Evolutionary conservation across 106 monocot genomes (phyloP).

Genomic region (Dioscorea zingiberensis): DNA sequence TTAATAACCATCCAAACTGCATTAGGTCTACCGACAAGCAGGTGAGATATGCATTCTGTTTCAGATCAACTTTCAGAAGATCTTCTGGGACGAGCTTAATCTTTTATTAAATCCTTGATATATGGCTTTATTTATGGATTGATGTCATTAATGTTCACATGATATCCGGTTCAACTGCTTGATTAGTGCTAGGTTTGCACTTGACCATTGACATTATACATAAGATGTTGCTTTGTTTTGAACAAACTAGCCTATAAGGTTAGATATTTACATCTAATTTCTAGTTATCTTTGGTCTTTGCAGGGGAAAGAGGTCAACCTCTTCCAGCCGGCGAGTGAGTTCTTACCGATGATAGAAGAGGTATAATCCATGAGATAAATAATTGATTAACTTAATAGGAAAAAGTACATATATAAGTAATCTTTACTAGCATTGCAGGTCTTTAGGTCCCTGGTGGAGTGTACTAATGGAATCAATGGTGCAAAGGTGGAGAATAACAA

Average conservation of each 20-base stretch:
- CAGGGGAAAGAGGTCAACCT: constrained; percentile 64
- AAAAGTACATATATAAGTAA: too few species aligned
- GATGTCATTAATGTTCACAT: too few species aligned
- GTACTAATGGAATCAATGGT: constrained; percentile 51
- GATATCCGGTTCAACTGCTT: too few species aligned
- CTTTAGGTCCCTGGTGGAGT: constrained; percentile 66
- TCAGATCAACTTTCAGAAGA: too few species aligned
- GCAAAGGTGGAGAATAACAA: constrained; percentile 77
- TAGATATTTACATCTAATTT: too few species aligned
- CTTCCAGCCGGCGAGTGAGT: constrained; percentile 88
- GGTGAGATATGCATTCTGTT: constrained; percentile 20
- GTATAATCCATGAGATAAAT: constrained; percentile 15
- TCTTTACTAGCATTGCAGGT: constrained; percentile 23
- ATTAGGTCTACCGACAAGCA: constrained; percentile 56
- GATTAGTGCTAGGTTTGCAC: too few species aligned
- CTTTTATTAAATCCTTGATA: too few species aligned
- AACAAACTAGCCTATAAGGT: too few species aligned
- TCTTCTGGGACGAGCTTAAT: too few species aligned
- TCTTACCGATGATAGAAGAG: constrained; percentile 74
- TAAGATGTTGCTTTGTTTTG: too few species aligned
- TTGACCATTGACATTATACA: too few species aligned
- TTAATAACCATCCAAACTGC: constrained; percentile 33
- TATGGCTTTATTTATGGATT: too few species aligned
- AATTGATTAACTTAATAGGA: background rate
- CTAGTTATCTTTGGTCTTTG: background rate